phyloP scores from a whole-genome alignment of 371 early-diverging fungal genomes.

The Funneliformis caledonium region DNA sequence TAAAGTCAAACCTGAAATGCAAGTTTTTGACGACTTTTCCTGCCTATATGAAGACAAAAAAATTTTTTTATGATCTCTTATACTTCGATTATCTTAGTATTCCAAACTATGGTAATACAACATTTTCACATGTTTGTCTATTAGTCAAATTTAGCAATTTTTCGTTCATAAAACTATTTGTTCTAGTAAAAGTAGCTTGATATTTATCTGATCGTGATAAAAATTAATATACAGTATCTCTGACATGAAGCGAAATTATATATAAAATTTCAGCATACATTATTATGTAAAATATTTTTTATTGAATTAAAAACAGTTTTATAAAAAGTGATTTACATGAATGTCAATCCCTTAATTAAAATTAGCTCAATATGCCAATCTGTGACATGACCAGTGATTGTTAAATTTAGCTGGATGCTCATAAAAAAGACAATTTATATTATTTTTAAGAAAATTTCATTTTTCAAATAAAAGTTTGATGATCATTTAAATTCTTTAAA shows the following conservation, averaged over 20 bases:
- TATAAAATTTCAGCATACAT: too few relatives aligned
- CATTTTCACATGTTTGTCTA: too few relatives aligned
- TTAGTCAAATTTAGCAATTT: not conserved
- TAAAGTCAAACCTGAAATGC: not conserved
- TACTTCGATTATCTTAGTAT: not conserved
- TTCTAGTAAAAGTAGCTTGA: not conserved
- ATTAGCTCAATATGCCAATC: not conserved
- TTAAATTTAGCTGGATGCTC: not conserved
- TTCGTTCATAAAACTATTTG: not conserved
- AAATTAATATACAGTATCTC: not conserved
- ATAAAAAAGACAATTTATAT: too few relatives aligned
- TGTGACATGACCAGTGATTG: conserved; percentile 2
- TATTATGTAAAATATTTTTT: not conserved
- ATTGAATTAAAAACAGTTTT: not conserved
- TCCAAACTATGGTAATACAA: not conserved
- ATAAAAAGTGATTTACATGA: too few relatives aligned
- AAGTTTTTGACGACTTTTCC: not conserved
- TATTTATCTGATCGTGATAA: not conserved
- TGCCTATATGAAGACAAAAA: not conserved
- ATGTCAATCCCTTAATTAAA: not conserved
- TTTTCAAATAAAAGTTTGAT: too few relatives aligned
- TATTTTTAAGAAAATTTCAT: too few relatives aligned
- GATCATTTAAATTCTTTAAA: too few relatives aligned
- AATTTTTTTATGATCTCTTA: not conserved
- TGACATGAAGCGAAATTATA: not conserved